Conservation (phyloP, 1,284 basidiomycete species). For the Cutaneotrichosporon mucoides region DNA sequence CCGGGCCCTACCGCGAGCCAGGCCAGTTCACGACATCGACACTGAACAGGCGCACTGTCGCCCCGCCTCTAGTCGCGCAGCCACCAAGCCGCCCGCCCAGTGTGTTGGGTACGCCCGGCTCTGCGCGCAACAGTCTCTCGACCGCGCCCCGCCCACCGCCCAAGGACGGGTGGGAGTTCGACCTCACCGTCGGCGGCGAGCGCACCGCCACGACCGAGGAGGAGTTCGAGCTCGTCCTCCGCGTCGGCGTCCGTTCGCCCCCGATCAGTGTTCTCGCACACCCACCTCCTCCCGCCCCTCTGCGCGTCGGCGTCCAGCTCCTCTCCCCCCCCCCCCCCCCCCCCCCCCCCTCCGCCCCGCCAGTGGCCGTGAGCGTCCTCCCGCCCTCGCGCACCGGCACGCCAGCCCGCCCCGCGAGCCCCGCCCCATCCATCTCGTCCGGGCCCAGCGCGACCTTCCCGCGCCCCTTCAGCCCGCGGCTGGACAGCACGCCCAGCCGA, state of each 20-base stretch:
- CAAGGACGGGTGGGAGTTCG: conserved; percentile 32
- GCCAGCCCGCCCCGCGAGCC: conserved; percentile 20
- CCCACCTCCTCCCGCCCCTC: conserved; percentile 15
- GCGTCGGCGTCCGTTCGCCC: conserved; percentile 24
- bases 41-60: conserved; percentile 38
- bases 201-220: conserved; percentile 24
- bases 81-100: not conserved
- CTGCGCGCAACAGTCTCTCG: no score
- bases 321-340: conserved; percentile 20
- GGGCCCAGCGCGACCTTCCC: no score
- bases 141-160: not conserved
- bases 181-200: conserved; percentile 25
- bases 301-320: conserved; percentile 31
- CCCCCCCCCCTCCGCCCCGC: not conserved
- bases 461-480: conserved; percentile 14
- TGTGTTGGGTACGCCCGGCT: not conserved
- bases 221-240: conserved; percentile 22
- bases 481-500: conserved; percentile 14
- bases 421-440: conserved; percentile 1
- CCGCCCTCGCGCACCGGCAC: conserved; percentile 25
- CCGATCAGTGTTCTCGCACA: not conserved
- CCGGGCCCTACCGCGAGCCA: conserved; percentile 59
- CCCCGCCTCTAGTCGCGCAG: not conserved
- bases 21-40: conserved; percentile 72
- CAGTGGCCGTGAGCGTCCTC: conserved; percentile 15